Evolutionary conservation across 306 rosid genomes (phyloP).

Genomic region (Chamaecrista fasciculata): DNA sequence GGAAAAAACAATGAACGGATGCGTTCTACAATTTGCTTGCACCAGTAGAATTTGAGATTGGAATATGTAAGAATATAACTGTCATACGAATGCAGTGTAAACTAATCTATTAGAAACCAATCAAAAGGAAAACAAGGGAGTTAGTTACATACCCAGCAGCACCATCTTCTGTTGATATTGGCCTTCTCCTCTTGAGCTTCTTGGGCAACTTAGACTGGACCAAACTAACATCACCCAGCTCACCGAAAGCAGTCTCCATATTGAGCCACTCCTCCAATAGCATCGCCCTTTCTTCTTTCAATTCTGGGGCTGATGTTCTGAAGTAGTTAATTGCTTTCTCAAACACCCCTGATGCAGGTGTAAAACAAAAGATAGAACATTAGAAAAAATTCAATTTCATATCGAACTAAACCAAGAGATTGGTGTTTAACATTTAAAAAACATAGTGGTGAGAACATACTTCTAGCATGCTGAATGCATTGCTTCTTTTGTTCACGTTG

Average conservation of each 20-base stretch:
- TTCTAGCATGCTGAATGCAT: conserved; percentile 67
- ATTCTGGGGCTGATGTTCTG: conserved; percentile 81
- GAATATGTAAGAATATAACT: not conserved
- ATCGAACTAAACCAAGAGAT: conserved; percentile 14
- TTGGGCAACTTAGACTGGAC: conserved; percentile 88
- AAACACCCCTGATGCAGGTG: conserved; percentile 63
- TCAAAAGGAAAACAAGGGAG: not conserved
- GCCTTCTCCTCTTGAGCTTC: conserved; percentile 88
- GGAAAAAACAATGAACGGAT: too few species aligned
- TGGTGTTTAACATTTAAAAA: conserved; percentile 10
- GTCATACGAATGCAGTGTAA: too few species aligned
- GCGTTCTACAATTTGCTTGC: not conserved
- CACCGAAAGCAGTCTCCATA: conserved; percentile 68
- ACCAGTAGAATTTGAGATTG: not conserved
- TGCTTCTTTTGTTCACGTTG: conserved; percentile 51
- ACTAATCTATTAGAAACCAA: conserved; percentile 7
- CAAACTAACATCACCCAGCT: conserved; percentile 69
- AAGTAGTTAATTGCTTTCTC: conserved; percentile 78
- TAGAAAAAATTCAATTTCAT: not conserved
- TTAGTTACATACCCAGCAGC: conserved; percentile 66
- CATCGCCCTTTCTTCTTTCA: conserved; percentile 95
- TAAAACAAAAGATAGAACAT: conserved; percentile 7
- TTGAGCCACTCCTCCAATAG: conserved; percentile 90
- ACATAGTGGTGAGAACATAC: conserved; percentile 44
- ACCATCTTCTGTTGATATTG: conserved; percentile 67